Evolutionary conservation across 176 grass and related monocot genomes (phyloP).

Genomic region (Cocos nucifera): DNA sequence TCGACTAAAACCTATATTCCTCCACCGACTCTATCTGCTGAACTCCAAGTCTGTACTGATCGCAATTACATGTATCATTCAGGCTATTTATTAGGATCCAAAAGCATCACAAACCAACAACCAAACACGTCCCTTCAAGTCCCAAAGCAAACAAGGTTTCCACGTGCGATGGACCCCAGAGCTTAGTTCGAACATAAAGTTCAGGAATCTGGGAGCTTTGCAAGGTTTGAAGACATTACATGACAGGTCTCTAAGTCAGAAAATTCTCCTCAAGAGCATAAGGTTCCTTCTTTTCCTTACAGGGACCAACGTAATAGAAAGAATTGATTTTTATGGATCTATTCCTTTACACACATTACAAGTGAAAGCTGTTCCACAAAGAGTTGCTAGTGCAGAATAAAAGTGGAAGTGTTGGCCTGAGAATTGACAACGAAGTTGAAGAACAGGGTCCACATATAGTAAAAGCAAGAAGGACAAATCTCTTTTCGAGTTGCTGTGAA

Average conservation of each 20-base stretch:
- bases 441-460: conserved; percentile 27
- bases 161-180: neutral
- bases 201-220: conserved; percentile 30
- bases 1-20: conserved; percentile 15
- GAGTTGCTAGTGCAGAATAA: conserved; percentile 46
- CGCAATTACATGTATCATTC: conserved; percentile 23
- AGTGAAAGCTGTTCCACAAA: conserved; percentile 44
- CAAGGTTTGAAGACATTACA: conserved; percentile 25
- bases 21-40: conserved; percentile 12
- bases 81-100: neutral
- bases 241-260: conserved; percentile 20
- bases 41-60: conserved; percentile 6
- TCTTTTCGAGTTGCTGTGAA: conserved; percentile 58
- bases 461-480: conserved; percentile 88
- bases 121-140: neutral
- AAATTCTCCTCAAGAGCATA: conserved; percentile 54
- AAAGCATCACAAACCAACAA: neutral
- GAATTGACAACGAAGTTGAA: conserved; percentile 35
- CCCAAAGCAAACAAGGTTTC: neutral
- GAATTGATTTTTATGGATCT: conserved; percentile 27
- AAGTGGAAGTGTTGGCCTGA: conserved; percentile 29
- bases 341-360: conserved; percentile 39
- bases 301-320: conserved; percentile 20
- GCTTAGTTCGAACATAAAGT: conserved; percentile 23
- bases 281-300: conserved; percentile 53